Evolutionary conservation across 1,139 yeast genomes (phyloP).

Genomic region (Suzukiozyma palmioleophila): DNA sequence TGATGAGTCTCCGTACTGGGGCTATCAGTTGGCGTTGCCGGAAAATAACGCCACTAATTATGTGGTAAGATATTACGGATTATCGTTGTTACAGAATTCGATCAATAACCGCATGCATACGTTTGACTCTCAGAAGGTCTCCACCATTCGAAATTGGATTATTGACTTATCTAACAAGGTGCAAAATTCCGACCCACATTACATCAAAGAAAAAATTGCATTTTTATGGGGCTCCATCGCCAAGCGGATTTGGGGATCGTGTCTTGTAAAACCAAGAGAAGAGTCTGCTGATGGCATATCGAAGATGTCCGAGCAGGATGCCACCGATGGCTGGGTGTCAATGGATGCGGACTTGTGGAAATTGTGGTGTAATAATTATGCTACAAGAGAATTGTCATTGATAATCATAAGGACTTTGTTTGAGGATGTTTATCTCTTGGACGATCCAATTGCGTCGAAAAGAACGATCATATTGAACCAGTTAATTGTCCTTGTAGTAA

Average conservation of each 20-base stretch:
- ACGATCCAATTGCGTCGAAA: conserved; percentile 84
- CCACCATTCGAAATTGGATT: conserved; percentile 79
- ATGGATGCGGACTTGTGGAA: conserved; percentile 78
- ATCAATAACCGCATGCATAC: conserved; percentile 52
- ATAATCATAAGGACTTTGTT: conserved; percentile 80
- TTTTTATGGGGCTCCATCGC: conserved; percentile 89
- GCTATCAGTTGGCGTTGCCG: conserved; percentile 73
- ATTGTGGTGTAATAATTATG: conserved; percentile 65
- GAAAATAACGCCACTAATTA: conserved; percentile 58
- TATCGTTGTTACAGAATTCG: conserved; percentile 72
- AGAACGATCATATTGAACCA: conserved; percentile 77
- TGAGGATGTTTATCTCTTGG: conserved; percentile 90
- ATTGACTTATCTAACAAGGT: conserved; percentile 68
- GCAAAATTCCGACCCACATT: conserved; percentile 73
- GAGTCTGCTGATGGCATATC: neutral
- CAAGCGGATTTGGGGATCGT: conserved; percentile 87
- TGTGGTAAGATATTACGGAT: conserved; percentile 86
- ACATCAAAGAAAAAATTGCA: conserved; percentile 83
- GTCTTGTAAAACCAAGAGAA: conserved; percentile 24
- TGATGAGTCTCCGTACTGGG: conserved; percentile 89
- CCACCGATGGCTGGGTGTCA: conserved; percentile 74
- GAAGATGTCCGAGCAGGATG: conserved; percentile 19
- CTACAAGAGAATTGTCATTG: conserved; percentile 70
- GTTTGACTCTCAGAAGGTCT: conserved; percentile 57
- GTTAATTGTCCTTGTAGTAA: conserved; percentile 75